Evolutionary conservation across 169 alveolate species (phyloP).

Genomic region (Plasmodium relictum): DNA sequence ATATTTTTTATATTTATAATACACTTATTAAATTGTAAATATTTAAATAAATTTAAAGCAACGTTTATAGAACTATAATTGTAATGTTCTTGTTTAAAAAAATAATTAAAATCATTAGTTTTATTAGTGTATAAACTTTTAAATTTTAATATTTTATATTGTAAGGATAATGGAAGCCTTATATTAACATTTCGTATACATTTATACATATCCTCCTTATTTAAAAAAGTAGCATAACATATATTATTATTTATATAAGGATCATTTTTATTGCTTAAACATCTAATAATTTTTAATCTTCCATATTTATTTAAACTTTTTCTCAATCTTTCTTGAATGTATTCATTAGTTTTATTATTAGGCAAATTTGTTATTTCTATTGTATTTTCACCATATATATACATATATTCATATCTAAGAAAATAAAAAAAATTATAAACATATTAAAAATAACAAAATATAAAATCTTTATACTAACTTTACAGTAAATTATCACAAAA

Average conservation of each 20-base stretch:
- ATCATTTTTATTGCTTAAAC: constrained; percentile 89
- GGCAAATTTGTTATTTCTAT: constrained; percentile 87
- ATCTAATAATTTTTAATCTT: constrained; percentile 84
- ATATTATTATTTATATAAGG: constrained; percentile 91
- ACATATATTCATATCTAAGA: constrained; percentile 80
- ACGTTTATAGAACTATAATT: constrained; percentile 78
- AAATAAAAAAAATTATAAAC: background rate
- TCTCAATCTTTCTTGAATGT: constrained; percentile 90
- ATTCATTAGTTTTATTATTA: constrained; percentile 91
- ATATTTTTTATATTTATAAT: constrained; percentile 70
- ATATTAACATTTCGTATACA: constrained; percentile 82
- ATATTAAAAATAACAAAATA: background rate
- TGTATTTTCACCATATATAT: constrained; percentile 87
- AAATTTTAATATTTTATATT: constrained; percentile 84
- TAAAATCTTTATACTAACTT: background rate
- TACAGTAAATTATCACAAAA: background rate
- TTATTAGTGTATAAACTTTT: constrained; percentile 86
- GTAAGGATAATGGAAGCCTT: constrained; percentile 85
- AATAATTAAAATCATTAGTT: constrained; percentile 83
- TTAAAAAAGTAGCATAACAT: constrained; percentile 87
- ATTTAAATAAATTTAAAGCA: constrained; percentile 81
- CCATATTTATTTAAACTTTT: constrained; percentile 90
- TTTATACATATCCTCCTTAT: constrained; percentile 78
- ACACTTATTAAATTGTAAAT: constrained; percentile 70
- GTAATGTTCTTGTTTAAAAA: constrained; percentile 83